Base-by-base conservation (phyloP, 2,329 filamentous ascomycete species). In the Knoxdaviesia capensis region DNA sequence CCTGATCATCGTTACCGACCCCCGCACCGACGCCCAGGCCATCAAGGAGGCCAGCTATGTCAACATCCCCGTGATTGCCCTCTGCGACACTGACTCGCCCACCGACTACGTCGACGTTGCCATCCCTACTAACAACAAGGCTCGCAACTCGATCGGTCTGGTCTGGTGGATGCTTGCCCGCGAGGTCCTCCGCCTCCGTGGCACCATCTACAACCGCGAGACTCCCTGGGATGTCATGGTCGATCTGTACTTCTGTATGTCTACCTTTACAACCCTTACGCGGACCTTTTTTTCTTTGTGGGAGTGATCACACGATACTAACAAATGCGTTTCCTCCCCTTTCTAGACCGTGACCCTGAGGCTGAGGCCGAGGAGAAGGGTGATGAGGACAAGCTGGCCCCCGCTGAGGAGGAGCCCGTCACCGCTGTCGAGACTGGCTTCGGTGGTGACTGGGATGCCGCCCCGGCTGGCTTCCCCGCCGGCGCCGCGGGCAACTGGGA, bases 121-220 rank as follows among this genome's bases (percentile, higher is more conserved):
- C 67, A 98, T 98, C 69, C 90, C 90, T 60, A 94, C 90, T 73
- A 98, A 98, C 85, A 98, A 98, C 85, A 98, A 98, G 82, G 88
- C 87, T 74, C 88, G 90, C 64, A 87, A 96, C 72, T 80, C 92
- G 64, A 98, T 98, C 58, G 90, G 90, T 74, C 76, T 90, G 58
- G 66, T 98, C 71, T 98, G 90, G 90, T 98, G 90, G 90, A 80
- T 98, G 80, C 77, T 98, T 56, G 88, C 90, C 64, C 90, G 90
- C 76, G 90, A 98, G 78, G 88, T 98, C 63, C 87, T 98, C 66
- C 86, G 92, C 63, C 86, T 98, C 60, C 86, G 90, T 58, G 90
- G 92, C 56, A 96, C 87, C 60, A 85, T 98, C 61, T 81, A 84
- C 63, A 85, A 75, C 74, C 86, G 90, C 64, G 90, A 98, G 70